A percentile compares a stretch with the other conserved stretches of the same genome.
phyloP scores from a whole-genome alignment of 225 moss, liverwort and hornwort species.

The Physcomitrellopsis africana region DNA sequence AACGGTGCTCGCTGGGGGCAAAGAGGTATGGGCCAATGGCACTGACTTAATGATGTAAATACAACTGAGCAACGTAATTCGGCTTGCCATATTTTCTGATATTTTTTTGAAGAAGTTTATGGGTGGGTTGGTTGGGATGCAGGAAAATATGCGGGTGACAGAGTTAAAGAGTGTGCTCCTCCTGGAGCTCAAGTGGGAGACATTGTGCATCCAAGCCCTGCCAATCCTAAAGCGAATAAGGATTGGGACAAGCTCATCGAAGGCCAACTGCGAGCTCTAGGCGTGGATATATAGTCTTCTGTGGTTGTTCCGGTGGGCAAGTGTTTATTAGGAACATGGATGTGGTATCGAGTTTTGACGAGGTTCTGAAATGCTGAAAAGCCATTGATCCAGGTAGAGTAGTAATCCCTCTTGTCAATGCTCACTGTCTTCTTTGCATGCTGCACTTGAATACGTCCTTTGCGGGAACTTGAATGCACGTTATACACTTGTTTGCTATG shows the following conservation, averaged over 20 bases:
- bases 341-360: background rate
- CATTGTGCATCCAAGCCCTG: conserved; percentile 70
- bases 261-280: conserved; percentile 53
- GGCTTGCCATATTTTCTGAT: too few relatives aligned
- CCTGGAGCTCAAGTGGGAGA: conserved; percentile 47
- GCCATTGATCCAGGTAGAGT: conserved; percentile 16
- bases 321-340: background rate
- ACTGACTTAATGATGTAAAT: too few relatives aligned
- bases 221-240: conserved; percentile 69
- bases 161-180: conserved; percentile 50
- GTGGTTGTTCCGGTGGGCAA: background rate
- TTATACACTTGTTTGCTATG: background rate
- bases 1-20: background rate
- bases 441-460: background rate
- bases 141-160: conserved; percentile 64
- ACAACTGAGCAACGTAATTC: too few relatives aligned
- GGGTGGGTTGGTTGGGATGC: conserved; percentile 26
- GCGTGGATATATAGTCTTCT: conserved; percentile 46
- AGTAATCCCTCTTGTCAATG: conserved; percentile 2
- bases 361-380: background rate
- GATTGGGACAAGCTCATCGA: conserved; percentile 62
- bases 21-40: background rate
- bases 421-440: background rate
- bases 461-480: background rate
- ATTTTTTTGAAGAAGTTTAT: background rate